Conservation (phyloP, 805 yeast species). For the Saccharomycopsis amapae region DNA sequence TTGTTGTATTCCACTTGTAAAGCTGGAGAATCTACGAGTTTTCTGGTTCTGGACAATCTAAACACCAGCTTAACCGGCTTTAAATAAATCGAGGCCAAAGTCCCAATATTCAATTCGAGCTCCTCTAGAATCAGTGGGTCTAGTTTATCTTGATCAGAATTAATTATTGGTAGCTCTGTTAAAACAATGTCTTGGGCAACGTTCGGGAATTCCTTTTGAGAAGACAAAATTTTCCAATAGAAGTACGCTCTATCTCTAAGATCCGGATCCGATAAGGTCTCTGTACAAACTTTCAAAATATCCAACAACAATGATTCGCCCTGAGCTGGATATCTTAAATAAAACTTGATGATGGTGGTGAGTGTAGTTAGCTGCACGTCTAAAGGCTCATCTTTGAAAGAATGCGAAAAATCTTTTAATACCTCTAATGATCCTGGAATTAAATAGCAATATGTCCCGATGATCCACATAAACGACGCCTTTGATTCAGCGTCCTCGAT, state of each 20-base stretch:
- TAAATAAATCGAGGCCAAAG: conserved; percentile 75
- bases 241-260: conserved; percentile 76
- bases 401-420: conserved; percentile 31
- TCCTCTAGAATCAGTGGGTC: conserved; percentile 72
- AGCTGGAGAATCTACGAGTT: conserved; percentile 45
- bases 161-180: conserved; percentile 54
- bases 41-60: conserved; percentile 49
- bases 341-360: conserved; percentile 68
- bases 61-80: conserved; percentile 81
- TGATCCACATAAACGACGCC: conserved; percentile 73
- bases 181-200: conserved; percentile 49
- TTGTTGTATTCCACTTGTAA: conserved; percentile 26
- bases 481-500: conserved; percentile 76
- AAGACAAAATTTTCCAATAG: conserved; percentile 75
- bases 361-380: conserved; percentile 70
- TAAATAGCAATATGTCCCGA: conserved; percentile 59
- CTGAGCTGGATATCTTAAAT: conserved; percentile 45
- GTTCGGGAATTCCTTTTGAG: conserved; percentile 34
- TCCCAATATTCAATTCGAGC: conserved; percentile 72
- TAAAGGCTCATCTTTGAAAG: conserved; percentile 55
- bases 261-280: conserved; percentile 75
- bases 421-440: conserved; percentile 34
- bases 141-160: conserved; percentile 58
- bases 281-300: conserved; percentile 62
- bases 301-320: conserved; percentile 53